These are phyloP conservation scores for Galerina sulciceps DNA, from an alignment of 768 basidiomycete species.

Conservation along the genomic window DNA sequence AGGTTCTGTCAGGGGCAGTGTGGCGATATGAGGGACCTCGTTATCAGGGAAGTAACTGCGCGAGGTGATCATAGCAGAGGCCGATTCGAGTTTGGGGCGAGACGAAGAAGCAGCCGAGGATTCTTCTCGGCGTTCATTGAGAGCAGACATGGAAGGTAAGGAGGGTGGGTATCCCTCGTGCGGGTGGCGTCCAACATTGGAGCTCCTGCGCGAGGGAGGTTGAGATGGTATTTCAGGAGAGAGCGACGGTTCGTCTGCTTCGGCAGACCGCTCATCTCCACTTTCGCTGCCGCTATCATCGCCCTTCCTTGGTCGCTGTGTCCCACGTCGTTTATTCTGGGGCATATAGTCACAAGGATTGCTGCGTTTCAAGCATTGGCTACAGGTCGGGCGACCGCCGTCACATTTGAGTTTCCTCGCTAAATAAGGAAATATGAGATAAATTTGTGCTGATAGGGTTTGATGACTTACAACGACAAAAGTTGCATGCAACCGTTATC, in stretches of 20 bases:
- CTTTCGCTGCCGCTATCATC: constrained; percentile 75
- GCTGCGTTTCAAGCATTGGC: constrained; percentile 79
- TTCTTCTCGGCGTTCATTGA: constrained; percentile 50
- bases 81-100: constrained; percentile 32
- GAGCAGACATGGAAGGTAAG: constrained; percentile 42
- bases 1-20: constrained; percentile 61
- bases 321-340: constrained; percentile 74
- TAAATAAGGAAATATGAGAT: constrained; percentile 29
- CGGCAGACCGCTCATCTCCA: constrained; percentile 60
- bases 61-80: constrained; percentile 8
- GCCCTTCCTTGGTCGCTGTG: constrained; percentile 57
- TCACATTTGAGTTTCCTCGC: constrained; percentile 91
- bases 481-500: constrained; percentile 89
- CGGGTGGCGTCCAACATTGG: constrained; percentile 44
- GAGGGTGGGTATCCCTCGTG: constrained; percentile 41
- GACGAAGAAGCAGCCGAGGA: constrained; percentile 37
- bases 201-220: constrained; percentile 50
- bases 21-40: constrained; percentile 75
- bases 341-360: constrained; percentile 84
- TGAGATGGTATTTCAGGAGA: constrained; percentile 61
- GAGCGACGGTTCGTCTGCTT: constrained; percentile 53
- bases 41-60: constrained; percentile 60
- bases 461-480: constrained; percentile 75
- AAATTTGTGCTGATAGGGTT: constrained; percentile 5
- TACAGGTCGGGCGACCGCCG: constrained; percentile 81